Percentiles rank a stretch among this genome's conserved stretches.
These are phyloP conservation scores for Gamsiella multidivaricata DNA, from an alignment of 192 early-diverging fungal genomes.

Conservation along the genomic window DNA sequence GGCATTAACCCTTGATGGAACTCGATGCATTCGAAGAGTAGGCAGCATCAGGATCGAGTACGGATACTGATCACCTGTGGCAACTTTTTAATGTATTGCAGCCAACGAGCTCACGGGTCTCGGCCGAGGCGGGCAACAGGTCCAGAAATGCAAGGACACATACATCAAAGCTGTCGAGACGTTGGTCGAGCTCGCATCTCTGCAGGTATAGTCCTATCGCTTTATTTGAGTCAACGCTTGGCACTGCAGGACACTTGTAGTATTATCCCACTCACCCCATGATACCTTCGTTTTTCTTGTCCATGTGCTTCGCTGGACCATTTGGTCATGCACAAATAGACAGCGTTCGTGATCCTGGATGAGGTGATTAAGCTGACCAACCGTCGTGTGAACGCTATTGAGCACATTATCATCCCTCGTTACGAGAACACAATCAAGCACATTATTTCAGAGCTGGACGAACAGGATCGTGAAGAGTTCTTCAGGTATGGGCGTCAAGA, in stretches of 20 bases:
- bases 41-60: not conserved
- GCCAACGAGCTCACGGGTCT: conserved; percentile 98
- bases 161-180: conserved; percentile 95
- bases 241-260: too few relatives aligned
- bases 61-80: not conserved
- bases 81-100: conserved; percentile 21
- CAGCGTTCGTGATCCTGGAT: conserved; percentile 98
- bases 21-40: too few relatives aligned
- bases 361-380: conserved; percentile 99
- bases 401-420: conserved; percentile 98
- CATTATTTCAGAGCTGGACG: conserved; percentile 96
- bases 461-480: conserved; percentile 99
- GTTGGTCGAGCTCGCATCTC: conserved; percentile 96
- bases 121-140: conserved; percentile 97
- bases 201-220: conserved; percentile 85
- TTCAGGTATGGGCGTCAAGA: conserved; percentile 68
- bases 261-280: not conserved
- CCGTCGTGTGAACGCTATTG: conserved; percentile 98
- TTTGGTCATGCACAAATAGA: conserved; percentile 62
- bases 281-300: not conserved
- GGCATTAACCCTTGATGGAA: too few relatives aligned
- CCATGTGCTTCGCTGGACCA: not conserved
- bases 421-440: conserved; percentile 99
- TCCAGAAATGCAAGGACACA: conserved; percentile 93
- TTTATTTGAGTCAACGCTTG: too few relatives aligned